Evolutionary conservation across 106 monocot genomes (phyloP).

Genomic region (Platanthera zijinensis): DNA sequence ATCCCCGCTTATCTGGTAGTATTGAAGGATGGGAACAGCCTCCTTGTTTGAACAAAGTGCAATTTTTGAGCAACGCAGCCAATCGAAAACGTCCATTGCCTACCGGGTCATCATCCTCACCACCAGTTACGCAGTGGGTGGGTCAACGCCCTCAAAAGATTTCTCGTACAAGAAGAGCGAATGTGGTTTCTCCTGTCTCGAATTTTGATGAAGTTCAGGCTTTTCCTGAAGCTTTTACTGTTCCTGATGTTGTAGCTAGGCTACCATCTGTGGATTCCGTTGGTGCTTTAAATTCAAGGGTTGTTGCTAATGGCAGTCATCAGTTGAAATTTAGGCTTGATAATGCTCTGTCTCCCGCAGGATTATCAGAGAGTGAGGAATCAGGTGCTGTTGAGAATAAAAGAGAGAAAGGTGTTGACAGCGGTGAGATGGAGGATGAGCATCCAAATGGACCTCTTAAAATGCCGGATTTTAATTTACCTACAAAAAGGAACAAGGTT

Average conservation of each 20-base stretch:
- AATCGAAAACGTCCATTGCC: slow-evolving; percentile 53
- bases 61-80: slow-evolving; percentile 20
- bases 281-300: slow-evolving; percentile 19
- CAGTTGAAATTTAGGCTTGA: slow-evolving; percentile 41
- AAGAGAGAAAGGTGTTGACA: slow-evolving; percentile 51
- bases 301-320: slow-evolving; percentile 11
- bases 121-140: slow-evolving; percentile 66
- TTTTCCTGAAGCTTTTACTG: slow-evolving; percentile 35
- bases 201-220: slow-evolving; percentile 55
- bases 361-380: slow-evolving; percentile 73
- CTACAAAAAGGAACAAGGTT: slow-evolving; percentile 57
- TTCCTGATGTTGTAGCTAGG: slow-evolving; percentile 35
- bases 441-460: slow-evolving; percentile 26
- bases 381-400: slow-evolving; percentile 48
- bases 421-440: slow-evolving; percentile 50
- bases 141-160: slow-evolving; percentile 64
- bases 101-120: slow-evolving; percentile 46
- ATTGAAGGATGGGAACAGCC: slow-evolving; percentile 66
- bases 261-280: slow-evolving; percentile 23
- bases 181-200: slow-evolving; percentile 78
- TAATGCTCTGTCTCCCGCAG: slow-evolving; percentile 40
- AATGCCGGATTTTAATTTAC: slow-evolving; percentile 21
- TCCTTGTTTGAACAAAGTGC: slow-evolving; percentile 37
- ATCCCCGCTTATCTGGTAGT: slow-evolving; percentile 30
- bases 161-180: slow-evolving; percentile 64